phyloP scores from a whole-genome alignment of 2,329 filamentous ascomycete genomes.

The Hymenoscyphus fructigenus region DNA sequence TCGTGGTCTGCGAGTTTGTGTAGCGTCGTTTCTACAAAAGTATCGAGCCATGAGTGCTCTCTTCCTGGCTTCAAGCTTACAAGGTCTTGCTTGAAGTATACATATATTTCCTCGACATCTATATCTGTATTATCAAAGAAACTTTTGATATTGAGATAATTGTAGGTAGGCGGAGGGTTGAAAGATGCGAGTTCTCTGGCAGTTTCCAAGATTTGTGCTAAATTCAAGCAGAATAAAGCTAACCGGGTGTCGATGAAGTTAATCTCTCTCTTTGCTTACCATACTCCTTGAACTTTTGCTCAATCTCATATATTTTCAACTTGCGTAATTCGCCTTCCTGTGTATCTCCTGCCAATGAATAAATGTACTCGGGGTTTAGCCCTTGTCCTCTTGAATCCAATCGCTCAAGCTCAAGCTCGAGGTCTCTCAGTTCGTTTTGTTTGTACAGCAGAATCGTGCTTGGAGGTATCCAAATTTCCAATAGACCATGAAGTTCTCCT shows the following conservation, averaged over 20 bases:
- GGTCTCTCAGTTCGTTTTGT: conserved; percentile 13
- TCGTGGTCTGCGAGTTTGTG: conserved; percentile 14
- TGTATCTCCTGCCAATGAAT: not conserved
- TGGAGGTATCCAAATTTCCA: conserved; percentile 42
- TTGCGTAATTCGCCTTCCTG: not conserved
- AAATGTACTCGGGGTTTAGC: too few species aligned
- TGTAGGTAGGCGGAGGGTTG: conserved; percentile 32
- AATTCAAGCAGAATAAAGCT: too few species aligned
- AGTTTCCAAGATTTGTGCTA: conserved; percentile 22
- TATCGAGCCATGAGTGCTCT: conserved; percentile 43
- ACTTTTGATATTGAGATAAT: conserved; percentile 35
- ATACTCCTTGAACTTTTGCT: conserved; percentile 21
- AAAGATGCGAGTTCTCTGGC: conserved; percentile 31
- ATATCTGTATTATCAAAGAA: conserved; percentile 32
- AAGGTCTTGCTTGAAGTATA: conserved; percentile 40
- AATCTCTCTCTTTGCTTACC: conserved; percentile 13
- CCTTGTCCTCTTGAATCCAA: conserved; percentile 1
- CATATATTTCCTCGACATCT: conserved; percentile 27
- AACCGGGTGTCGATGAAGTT: too few species aligned
- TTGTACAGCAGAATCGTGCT: conserved; percentile 34
- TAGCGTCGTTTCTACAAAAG: conserved; percentile 33
- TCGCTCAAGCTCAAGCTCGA: conserved; percentile 11
- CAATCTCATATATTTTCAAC: conserved; percentile 15
- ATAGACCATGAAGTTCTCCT: conserved; percentile 41
- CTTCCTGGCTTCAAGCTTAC: conserved; percentile 39